Conservation (phyloP, 2,329 filamentous ascomycete genomes). For the Fusarium agapanthi region DNA sequence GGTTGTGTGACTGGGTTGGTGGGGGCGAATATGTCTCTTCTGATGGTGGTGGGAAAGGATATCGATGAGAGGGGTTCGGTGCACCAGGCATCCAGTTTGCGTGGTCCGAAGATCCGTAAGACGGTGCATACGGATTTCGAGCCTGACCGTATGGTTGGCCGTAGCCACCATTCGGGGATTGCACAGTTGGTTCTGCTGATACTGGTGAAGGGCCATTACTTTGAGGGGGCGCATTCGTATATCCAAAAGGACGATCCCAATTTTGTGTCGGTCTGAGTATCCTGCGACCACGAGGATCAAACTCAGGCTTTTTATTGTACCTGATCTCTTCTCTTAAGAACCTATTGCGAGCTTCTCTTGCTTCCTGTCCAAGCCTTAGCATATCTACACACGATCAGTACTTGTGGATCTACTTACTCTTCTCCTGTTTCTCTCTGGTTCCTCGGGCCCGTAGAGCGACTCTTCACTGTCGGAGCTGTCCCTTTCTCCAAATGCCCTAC, state of each 20-base stretch:
- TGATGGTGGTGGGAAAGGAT: neutral
- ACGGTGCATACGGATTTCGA: neutral
- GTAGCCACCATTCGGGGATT: neutral
- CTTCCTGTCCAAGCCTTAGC: neutral
- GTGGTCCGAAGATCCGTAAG: neutral
- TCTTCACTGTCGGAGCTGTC: neutral
- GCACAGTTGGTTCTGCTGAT: neutral
- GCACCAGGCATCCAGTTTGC: neutral
- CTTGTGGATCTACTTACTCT: neutral
- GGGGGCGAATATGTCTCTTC: neutral
- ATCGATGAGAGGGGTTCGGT: neutral
- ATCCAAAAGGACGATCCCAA: too few relatives aligned
- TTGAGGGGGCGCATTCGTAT: neutral
- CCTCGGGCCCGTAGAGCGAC: neutral
- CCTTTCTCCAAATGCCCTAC: too few relatives aligned
- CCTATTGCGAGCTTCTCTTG: too few relatives aligned
- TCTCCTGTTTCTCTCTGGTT: neutral
- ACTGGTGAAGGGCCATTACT: neutral
- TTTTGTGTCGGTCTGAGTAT: neutral
- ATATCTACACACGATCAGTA: neutral
- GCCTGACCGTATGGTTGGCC: neutral
- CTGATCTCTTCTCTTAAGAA: neutral
- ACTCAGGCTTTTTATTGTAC: neutral
- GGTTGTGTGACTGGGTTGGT: accelerated
- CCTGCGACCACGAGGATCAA: neutral